Evolutionary conservation across 2,329 filamentous ascomycete species (phyloP), one percentile per base, ranked within the genome.

Genomic region (Teratosphaeria nubilosa): DNA sequence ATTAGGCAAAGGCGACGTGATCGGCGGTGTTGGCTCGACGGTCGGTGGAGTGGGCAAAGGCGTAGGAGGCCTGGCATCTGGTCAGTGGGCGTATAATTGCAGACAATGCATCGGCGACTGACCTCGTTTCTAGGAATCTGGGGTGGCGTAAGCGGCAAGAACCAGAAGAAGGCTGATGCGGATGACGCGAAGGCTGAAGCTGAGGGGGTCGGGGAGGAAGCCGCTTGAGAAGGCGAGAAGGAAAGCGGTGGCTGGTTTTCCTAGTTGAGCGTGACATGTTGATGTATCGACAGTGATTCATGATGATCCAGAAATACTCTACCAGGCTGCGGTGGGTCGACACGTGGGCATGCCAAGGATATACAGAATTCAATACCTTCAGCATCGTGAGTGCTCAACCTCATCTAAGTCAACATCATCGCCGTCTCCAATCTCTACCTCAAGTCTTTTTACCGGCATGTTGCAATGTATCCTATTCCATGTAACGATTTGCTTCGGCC

Each of bases 1-100:
- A 61, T 56, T 78, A 1, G 75, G 76, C 0, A 74, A 73, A 53
- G 76, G 76, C 0, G 74, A 78, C 64, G 65, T 78, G 1, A 66
- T 77, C 25, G 76, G 76, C 1, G 75, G 74, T 2, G 61, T 77
- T 6, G 72, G 73, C 6, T 73, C 70, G 13, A 75, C 72, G 5
- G 66, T 75, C 20, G 74, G 74, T 14, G 75, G 75, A 25, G 74
- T 65, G 7, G 62, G 64, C 24, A 63, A 64, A 59, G 69, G 69
- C 14, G 63, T 71, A 0, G 67, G 67, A 2, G 64, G 64, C 1
- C 62, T 71, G 0, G 68, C 62, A 5, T 63, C 60, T 9, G 59
- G 56, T 60, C 25, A 53, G 56, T 37, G 10, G 3, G 6, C 13
- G 9, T 30, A 9, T 53, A 14, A 16, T 13, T 22, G 20, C 51